Base-by-base conservation (phyloP, 2,329 filamentous ascomycete genomes). In the Cladosporium sphaerospermum region DNA sequence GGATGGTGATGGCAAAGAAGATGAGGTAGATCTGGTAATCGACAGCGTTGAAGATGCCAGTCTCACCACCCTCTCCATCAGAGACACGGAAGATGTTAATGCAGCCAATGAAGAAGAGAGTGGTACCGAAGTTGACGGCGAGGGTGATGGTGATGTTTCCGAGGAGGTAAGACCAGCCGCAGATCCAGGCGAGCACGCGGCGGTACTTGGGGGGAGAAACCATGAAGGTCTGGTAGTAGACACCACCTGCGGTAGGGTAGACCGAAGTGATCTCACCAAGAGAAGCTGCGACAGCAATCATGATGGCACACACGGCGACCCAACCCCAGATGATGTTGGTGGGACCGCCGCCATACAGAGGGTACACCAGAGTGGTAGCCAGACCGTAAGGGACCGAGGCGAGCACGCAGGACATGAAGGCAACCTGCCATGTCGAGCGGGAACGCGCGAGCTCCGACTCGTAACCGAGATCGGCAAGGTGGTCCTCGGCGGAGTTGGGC, bases 121-220 rank as follows among this genome's bases (percentile, higher is more conserved):
- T 71, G n/a, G 77, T 78, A 64, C 85, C 87, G 62, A 89, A 90
- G 73, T 88, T 88, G 65, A 89, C 86, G n/a, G 85, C 80, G n/a
- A 89, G 75, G 0, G 86, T 89, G 61, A 91, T 91, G 59, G 85
- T 89, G 67, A 89, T 85, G 71, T 90, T 90, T 54, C 88, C 88
- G 48, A 89, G 82, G 14, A 88, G 79, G 65, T 87, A 90, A 18
- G 85, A 75, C 86, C 86, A 90, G 56, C 86, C 86, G 59, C 83
- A 86, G 46, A 87, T 80, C 81, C 84, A 89, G 32, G 83, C 83
- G 13, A 84, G 75, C 13, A 86, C 71, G 40, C 78, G 79, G 50
- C 85, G 82, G 71, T 80, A 85, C 13, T 68, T 69, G 23, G 77
- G 67, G 14, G 83, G 77, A 0, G 85, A 78, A 11, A 90, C 78